Evolutionary conservation across 2,329 filamentous ascomycete genomes (phyloP), one percentile per base, ranked within the genome.

Genomic region (Claviceps humidiphila): DNA sequence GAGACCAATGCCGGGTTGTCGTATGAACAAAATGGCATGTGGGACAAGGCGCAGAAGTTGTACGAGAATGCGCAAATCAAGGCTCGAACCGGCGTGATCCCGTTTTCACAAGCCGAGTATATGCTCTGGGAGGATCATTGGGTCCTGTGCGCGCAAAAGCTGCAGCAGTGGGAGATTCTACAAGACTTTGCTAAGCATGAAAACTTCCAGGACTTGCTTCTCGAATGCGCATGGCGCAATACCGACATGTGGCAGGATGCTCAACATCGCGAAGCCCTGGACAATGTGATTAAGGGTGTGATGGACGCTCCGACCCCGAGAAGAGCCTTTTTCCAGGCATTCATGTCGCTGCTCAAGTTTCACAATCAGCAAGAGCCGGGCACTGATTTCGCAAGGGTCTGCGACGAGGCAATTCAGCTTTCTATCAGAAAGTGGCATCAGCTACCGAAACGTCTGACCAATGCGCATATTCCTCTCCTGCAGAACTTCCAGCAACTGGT

Each of bases 101-200:
- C 93, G 0, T 97, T 96, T 67, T 95, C 91, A 1, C 87, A 94
- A 61, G 89, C 85, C 37, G 93, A 99, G 68, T 99, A 99, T 69
- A 96, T 95, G 80, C 78, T 99, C 1, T 99, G 93, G 93, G 93
- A 99, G 69, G 93, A 99, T 64, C 94, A 98, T 61, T 99, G 93
- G 93, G 84, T 98, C 43, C 78, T 96, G 49, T 98, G 93, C 66
- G 93, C 91, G 0, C 89, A 97, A 70, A 98, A 98, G 70, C 76
- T 99, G 46, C 94, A 98, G 66, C 94, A 98, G 64, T 99, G 93
- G 93, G 93, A 99, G 61, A 91, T 99, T 53, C 70, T 99, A 38
- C 89, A 89, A 56, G 94, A 99, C 61, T 97, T 97, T 63, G 90
- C 93, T 4, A 98, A 98, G 69, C 93, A 98, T 62, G 94, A 99